These are phyloP conservation scores for Rutstroemia sp. DNA, from an alignment of 2,329 filamentous ascomycete species.

Conservation along the genomic window DNA sequence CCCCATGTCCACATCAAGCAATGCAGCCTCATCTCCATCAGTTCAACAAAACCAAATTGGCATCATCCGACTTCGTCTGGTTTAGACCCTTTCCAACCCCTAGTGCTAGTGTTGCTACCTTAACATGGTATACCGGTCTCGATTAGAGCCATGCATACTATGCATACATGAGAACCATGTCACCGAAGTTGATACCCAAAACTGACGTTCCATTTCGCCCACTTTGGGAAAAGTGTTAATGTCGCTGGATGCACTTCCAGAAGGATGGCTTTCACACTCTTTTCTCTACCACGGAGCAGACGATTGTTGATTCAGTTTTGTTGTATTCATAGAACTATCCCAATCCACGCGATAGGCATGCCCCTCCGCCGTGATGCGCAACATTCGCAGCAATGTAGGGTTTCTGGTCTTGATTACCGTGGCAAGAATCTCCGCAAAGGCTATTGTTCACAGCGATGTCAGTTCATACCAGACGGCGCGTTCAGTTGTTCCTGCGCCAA, in stretches of 20 bases:
- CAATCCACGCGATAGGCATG: not conserved
- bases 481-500: conserved; percentile 8
- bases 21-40: no score
- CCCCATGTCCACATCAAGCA: no score
- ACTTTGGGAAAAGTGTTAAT: not conserved
- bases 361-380: not conserved
- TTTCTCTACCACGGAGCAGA: not conserved
- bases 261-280: not conserved
- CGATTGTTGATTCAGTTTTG: not conserved
- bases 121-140: no score
- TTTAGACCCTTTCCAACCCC: no score
- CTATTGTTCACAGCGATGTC: not conserved
- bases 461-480: not conserved
- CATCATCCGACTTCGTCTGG: no score
- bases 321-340: not conserved
- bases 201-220: not conserved
- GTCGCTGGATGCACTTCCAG: not conserved
- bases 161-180: not conserved
- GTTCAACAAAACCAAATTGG: no score
- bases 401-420: conserved; percentile 2
- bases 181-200: not conserved
- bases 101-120: no score
- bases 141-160: no score
- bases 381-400: not conserved
- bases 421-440: not conserved